Base-by-base conservation (phyloP, 148 eudicot species). In the Pharnaceum exiguum region DNA sequence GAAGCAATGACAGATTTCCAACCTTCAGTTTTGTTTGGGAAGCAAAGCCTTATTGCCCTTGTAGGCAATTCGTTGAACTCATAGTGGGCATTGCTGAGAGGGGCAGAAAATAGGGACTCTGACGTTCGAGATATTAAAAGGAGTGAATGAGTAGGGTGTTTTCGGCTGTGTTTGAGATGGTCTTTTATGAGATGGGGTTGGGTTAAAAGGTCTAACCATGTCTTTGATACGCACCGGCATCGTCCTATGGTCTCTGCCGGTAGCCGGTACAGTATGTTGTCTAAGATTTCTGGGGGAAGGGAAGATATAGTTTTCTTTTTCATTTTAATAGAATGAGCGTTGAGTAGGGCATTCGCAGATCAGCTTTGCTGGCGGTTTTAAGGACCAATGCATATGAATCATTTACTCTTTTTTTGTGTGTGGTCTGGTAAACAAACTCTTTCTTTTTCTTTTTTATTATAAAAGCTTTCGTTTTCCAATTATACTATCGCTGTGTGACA, bases 181-280 rank as follows among this genome's bases (percentile, higher is more conserved):
- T 25, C 11, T 27, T 40, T 43, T 16, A 57, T 46, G 53, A 59
- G 46, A 15, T n/a, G 11, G 28, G 18, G 62, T 57, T 42, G 49
- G 6, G 62, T 26, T 25, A 57, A 38, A 29, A 32, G 23, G 11
- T 12, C 10, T 18, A 12, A 17, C 57, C 40, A 52, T 17, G 25
- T 15, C 17, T 58, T 58, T 0, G 62, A 58, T 8, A 58, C 38
- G 18, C 51, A 44, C 25, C 40, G 37, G 24, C 18, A 58, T 10
- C 50, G 40, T 10, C 62, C 62, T 24, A 58, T 28, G 36, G 27
- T 28, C 13, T 58, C 45, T 2, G 27, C 39, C 2, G 62, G 62
- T 44, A 58, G 62, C 19, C 35, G 29, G 39, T 18, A 10, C 13
- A 58, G 17, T 45, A 58, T 44, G n/a, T 58, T 29, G 5, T 18